A percentile compares a stretch with the other conserved stretches of the same genome.
Conservation (phyloP, 805 yeast species). For the Suhomyces sp. region DNA sequence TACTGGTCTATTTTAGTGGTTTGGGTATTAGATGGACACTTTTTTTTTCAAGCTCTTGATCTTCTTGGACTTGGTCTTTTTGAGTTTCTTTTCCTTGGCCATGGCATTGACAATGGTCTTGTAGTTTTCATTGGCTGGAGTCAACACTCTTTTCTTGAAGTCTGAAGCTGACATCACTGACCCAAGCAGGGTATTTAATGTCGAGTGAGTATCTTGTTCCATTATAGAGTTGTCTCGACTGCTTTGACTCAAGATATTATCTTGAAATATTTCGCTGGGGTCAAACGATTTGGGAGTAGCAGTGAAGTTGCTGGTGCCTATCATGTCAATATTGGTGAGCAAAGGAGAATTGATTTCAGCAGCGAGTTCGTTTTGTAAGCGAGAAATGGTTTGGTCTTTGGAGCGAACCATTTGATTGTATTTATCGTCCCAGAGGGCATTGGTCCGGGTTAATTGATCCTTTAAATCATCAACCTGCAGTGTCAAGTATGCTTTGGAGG, state of each 20-base stretch:
- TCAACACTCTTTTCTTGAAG: slow-evolving; percentile 3
- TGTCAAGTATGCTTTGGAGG: background rate
- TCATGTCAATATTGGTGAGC: slow-evolving; percentile 4
- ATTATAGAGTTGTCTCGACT: slow-evolving; percentile 5
- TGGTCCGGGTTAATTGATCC: slow-evolving; percentile 5
- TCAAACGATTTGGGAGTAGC: slow-evolving; percentile 3
- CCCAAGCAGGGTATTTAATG: background rate
- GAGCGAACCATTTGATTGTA: background rate
- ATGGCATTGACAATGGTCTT: slow-evolving; percentile 7
- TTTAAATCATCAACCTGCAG: slow-evolving; percentile 7
- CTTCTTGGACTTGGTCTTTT: slow-evolving; percentile 3
- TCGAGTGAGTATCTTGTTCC: background rate
- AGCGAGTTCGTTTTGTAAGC: slow-evolving; percentile 1
- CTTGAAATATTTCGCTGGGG: slow-evolving; percentile 6
- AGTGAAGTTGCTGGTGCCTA: background rate
- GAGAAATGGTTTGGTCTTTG: slow-evolving; percentile 1
- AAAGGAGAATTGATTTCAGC: slow-evolving; percentile 4
- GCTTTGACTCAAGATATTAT: slow-evolving; percentile 5
- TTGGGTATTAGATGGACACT: background rate
- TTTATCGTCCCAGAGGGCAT: slow-evolving; percentile 4
- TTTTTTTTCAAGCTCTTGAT: background rate
- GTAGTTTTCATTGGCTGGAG: slow-evolving; percentile 9
- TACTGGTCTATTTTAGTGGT: too few relatives aligned
- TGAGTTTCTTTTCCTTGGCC: slow-evolving; percentile 11
- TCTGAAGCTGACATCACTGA: background rate